These are phyloP conservation scores for Trapa bicornis DNA, from an alignment of 345 rosid species.

Conservation along the genomic window DNA sequence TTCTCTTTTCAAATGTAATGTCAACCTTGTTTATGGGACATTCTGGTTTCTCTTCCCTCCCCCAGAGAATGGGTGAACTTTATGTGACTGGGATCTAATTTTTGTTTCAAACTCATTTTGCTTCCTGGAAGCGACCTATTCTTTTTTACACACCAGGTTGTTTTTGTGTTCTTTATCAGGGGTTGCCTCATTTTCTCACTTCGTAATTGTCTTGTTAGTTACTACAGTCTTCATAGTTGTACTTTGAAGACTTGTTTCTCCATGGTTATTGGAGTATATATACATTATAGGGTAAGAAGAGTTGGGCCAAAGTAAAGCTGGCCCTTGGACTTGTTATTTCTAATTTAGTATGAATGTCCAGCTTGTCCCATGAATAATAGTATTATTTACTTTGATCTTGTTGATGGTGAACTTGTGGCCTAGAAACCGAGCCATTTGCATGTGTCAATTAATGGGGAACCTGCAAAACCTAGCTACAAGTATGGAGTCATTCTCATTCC, in stretches of 20 bases:
- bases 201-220: neutral
- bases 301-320: neutral
- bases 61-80: neutral
- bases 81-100: conserved; percentile 2
- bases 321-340: neutral
- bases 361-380: too few species aligned
- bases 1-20: neutral
- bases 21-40: conserved; percentile 6
- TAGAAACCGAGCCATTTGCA: too few species aligned
- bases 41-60: neutral
- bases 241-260: neutral
- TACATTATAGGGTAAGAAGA: neutral
- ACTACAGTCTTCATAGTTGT: neutral
- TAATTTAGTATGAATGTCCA: too few species aligned
- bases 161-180: neutral
- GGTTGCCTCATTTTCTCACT: neutral
- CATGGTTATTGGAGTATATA: neutral
- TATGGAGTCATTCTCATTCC: conserved; percentile 40
- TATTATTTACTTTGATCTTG: too few species aligned
- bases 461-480: conserved; percentile 41
- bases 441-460: conserved; percentile 10
- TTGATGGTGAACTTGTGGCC: too few species aligned
- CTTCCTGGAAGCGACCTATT: neutral
- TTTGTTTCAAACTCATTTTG: neutral
- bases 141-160: neutral